Base-by-base conservation (phyloP, 306 rosid genomes). In the Castanea sativa region DNA sequence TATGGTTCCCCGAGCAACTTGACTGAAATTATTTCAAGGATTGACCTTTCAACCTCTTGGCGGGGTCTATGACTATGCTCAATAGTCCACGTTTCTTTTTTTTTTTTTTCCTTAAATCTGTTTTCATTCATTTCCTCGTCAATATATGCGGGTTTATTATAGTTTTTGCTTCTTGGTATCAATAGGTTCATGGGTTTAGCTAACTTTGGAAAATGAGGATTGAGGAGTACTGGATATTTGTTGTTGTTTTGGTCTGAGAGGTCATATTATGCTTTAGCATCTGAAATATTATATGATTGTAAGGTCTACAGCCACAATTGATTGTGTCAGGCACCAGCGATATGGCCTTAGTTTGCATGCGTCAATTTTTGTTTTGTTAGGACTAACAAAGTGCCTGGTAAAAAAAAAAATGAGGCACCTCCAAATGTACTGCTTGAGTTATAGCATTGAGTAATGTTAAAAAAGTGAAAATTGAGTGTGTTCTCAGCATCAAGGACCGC, bases 21-120 rank as follows among this genome's bases (percentile, higher is more conserved):
- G 82, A 77, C 74, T 11, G 68, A 15, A 79, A 53, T 23, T 41
- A 49, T 73, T 77, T 73, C 29, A 33, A 7, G n/a, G 58, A 14
- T 82, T 77, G 88, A 78, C 83, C 81, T 38, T 75, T 77, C 83
- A 73, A 80, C 74, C 16, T 65, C 77, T 83, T 53, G 68, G 71
- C 16, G 76, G 83, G 77, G 14, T 80, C 73, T 70, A 55, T 53
- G 23, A 5, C 8, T 23, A 6, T 12, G 14, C 53, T 13, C 53
- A 49, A 49, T 49, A 9, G 33, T 67, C 41, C 75, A 6, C 25
- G 75, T 25, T 6, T 38, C 41, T 55, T 2, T 25, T 57, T 11
- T n/a, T 23, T 3, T 69, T 41, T 0, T 12, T 49, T 49, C 11
- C 3, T 49, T 49, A 49, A 49, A 49, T 49, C 16, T 12, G 53